Evolutionary conservation across 192 early-diverging fungal genomes (phyloP).

Genomic region (Umbelopsis ramanniana): DNA sequence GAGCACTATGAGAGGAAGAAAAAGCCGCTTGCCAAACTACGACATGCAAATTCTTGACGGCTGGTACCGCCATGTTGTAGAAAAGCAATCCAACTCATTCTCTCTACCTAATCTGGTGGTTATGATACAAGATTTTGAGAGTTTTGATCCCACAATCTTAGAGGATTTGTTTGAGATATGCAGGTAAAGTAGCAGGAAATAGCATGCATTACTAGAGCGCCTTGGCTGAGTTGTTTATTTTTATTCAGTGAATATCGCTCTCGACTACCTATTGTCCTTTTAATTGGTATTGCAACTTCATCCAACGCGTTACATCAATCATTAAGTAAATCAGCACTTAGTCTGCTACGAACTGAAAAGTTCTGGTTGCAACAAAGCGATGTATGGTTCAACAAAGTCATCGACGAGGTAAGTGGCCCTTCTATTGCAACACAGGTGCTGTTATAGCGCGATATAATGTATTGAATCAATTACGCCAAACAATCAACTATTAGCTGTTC

Average conservation of each 20-base stretch:
- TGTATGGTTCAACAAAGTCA: constrained; percentile 69
- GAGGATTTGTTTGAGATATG: constrained; percentile 77
- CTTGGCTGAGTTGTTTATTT: background rate
- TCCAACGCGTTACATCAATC: constrained; percentile 82
- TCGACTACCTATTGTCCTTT: constrained; percentile 74
- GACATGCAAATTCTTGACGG: constrained; percentile 70
- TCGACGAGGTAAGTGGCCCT: constrained; percentile 56
- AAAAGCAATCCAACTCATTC: background rate
- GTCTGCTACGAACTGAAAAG: constrained; percentile 74
- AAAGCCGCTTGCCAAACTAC: constrained; percentile 50
- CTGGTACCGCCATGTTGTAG: constrained; percentile 62
- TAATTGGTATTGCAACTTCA: constrained; percentile 89
- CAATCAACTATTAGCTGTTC: constrained; percentile 48
- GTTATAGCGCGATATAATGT: constrained; percentile 23
- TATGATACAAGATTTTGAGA: constrained; percentile 88
- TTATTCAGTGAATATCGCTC: constrained; percentile 64
- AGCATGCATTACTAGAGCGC: background rate
- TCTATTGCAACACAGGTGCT: constrained; percentile 21
- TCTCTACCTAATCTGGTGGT: constrained; percentile 60
- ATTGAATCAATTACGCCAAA: background rate
- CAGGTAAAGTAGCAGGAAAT: constrained; percentile 46
- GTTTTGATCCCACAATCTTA: constrained; percentile 72
- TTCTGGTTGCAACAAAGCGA: constrained; percentile 81
- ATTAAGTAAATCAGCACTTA: constrained; percentile 71
- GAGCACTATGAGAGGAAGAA: constrained; percentile 4